Base-by-base conservation (phyloP, 2,329 filamentous ascomycete species). In the Hypoxylon sp. region DNA sequence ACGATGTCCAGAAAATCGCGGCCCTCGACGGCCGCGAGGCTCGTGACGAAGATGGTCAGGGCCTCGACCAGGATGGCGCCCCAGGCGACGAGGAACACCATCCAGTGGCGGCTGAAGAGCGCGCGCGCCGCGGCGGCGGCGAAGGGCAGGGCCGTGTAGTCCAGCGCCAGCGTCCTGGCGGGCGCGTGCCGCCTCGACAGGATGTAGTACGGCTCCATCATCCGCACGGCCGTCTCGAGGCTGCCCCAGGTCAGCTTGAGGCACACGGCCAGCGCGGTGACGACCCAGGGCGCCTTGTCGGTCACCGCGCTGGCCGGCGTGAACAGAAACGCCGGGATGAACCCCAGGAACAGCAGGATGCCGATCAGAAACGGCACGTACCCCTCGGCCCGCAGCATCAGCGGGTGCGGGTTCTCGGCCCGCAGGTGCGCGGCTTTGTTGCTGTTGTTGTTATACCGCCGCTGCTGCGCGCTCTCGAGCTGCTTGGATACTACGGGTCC, bases 141-240 rank as follows among this genome's bases (percentile, higher is more conserved):
- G 43, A 88, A 89, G 4, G 88, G 85, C 61, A 88, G 81, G 19
- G 85, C 85, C 0, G 86, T 88, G 68, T 91, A 90, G 69, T 91
- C 88, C 7, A 90, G 78, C 0, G 83, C 86, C 5, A 91, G 77
- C 2, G 83, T 86, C 58, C 78, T 81, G 5, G 86, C 75, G 0
- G 84, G 81, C 3, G 87, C 87, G 57, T 87, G 81, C 3, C 88
- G 80, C 42, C 76, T 76, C 9, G 82, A 86, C 2, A 91, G 79
- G 51, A 89, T 81, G 65, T 86, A 89, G 64, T 88, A 91, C 2
- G 88, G 88, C 67, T 90, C 86, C 69, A 90, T 82, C 78, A 90
- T 86, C 30, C 87, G 84, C 35, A 90, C 78, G 17, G 84, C 81
- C 47, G 81, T 86, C 63, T 90, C 88, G 54, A 90, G 75, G 2